These are phyloP conservation scores for Aspergillus fructus DNA, from an alignment of 2,329 filamentous ascomycete species.

Conservation along the genomic window DNA sequence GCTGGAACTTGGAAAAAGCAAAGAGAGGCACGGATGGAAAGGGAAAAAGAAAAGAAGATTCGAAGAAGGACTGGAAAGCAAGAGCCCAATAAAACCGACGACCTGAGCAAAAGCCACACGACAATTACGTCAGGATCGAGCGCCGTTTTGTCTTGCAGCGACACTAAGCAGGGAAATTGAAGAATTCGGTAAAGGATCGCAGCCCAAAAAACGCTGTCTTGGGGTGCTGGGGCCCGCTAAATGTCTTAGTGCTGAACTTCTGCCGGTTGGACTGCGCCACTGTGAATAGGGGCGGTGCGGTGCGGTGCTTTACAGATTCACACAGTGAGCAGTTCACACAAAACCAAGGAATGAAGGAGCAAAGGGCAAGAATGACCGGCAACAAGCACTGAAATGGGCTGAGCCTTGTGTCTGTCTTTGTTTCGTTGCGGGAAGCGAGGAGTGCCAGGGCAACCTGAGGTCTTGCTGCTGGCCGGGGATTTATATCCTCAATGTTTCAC, in stretches of 20 bases:
- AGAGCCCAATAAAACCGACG: constrained; percentile 13
- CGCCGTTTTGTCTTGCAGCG: constrained; percentile 20
- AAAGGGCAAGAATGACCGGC: too few species aligned
- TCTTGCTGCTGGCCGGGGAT: neutral
- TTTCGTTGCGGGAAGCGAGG: neutral
- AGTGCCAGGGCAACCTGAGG: neutral
- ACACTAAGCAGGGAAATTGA: constrained; percentile 9
- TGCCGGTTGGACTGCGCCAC: neutral
- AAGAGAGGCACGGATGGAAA: constrained; percentile 16
- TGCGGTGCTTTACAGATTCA: neutral
- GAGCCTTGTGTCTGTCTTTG: neutral
- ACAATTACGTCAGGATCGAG: constrained; percentile 24
- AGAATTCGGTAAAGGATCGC: constrained; percentile 15
- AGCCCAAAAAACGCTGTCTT: constrained; percentile 12
- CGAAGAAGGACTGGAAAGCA: neutral
- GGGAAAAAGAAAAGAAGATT: constrained; percentile 21
- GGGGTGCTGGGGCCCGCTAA: constrained; percentile 1
- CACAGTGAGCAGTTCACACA: too few species aligned
- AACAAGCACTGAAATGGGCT: too few species aligned
- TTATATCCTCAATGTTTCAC: constrained; percentile 16
- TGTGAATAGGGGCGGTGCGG: neutral
- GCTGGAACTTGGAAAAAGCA: constrained; percentile 18
- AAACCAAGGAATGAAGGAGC: too few species aligned
- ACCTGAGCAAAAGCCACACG: constrained; percentile 13
- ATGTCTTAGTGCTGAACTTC: neutral